phyloP scores from a whole-genome alignment of 1,284 basidiomycete species.

The Mycosarcoma mackinlayi region DNA sequence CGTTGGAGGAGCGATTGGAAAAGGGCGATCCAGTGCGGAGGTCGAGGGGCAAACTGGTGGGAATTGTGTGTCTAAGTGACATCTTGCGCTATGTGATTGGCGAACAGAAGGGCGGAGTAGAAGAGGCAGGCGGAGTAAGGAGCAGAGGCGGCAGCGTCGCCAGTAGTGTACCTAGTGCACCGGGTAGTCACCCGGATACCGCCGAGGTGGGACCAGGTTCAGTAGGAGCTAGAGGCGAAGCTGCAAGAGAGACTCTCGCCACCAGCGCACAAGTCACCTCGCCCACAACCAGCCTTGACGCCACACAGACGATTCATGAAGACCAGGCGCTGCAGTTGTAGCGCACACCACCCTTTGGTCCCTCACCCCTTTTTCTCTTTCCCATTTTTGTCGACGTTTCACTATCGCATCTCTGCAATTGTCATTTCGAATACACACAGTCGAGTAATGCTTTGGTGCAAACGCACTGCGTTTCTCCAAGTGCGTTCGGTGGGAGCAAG shows the following conservation, averaged over 20 bases:
- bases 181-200: not conserved
- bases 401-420: too few species aligned
- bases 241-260: not conserved
- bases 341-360: not conserved
- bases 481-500: too few species aligned
- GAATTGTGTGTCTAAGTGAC: conserved; percentile 64
- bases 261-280: not conserved
- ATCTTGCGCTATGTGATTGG: conserved; percentile 65
- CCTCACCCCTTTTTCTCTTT: too few species aligned
- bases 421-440: too few species aligned
- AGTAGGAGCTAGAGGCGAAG: not conserved
- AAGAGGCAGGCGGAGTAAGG: not conserved
- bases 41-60: conserved; percentile 53
- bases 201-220: not conserved
- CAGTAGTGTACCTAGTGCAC: conserved; percentile 6
- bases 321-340: conserved; percentile 19
- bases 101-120: conserved; percentile 1
- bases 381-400: too few species aligned
- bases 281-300: conserved; percentile 12
- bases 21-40: conserved; percentile 46
- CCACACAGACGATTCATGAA: conserved; percentile 38
- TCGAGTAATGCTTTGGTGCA: too few species aligned
- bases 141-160: conserved; percentile 24
- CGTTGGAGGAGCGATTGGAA: conserved; percentile 42
- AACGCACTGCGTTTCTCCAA: too few species aligned